Evolutionary conservation across 441 rosid genomes (phyloP), one percentile per base, ranked within the genome.

Genomic region (Dalechampia spathulata): DNA sequence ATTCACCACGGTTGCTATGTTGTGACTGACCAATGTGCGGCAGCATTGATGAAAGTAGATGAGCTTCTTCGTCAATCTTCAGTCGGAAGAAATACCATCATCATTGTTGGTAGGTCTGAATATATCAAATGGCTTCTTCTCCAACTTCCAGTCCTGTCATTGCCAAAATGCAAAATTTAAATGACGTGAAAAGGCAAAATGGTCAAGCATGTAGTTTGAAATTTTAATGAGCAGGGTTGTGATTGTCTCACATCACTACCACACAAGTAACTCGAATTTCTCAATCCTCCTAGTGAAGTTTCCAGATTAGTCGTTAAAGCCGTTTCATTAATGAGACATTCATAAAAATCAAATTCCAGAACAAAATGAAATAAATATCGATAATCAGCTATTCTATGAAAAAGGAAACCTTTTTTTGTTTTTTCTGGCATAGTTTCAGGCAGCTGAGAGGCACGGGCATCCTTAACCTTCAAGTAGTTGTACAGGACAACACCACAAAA

Each of bases 401-500:
- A 20, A 48, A 43, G 5, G 43, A 19, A 60, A 42, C 90, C 96
- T 96, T 87, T 87, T 20, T 76, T 32, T 23, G 83, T 63, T 78
- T 96, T 83, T 19, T 94, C 98, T 2, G 94, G 85, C 58, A 81
- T 63, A 69, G 75, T 65, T 42, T 87, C 99, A 1, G 81, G 75
- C 39, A 82, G 62, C 69, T 90, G 99, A 69, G 95, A 71, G 1
- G 94, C 90, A 65, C 85, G 86, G 3, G 77, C 87, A 68, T 93
- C 99, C 76, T 69, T 85, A 38, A 93, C 86, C 79, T 93, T 93
- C 67, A 90, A 68, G 76, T 90, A 86, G 68, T 94, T 94, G 73
- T 94, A 94, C 90, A 94, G 86, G 52, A 94, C 98, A 51, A 94
- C 99, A 5, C 99, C 99, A 64, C 95, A 83, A 11, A 94, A 82